phyloP scores from a whole-genome alignment of 208 protist species.

The Porcisia hertigi region DNA sequence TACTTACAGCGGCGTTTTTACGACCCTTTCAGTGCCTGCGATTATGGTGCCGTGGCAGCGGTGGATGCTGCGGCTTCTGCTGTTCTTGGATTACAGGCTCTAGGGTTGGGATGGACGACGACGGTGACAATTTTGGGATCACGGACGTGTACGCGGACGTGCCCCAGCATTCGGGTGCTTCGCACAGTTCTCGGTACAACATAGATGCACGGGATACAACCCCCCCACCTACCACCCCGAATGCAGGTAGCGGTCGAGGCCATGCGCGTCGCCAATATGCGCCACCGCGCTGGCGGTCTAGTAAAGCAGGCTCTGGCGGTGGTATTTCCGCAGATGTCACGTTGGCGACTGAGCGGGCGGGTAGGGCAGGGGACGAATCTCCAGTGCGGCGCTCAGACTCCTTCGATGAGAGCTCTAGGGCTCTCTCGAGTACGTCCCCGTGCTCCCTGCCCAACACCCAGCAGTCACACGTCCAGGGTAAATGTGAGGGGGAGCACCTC shows the following conservation, averaged over 20 bases:
- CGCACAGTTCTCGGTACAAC: not conserved
- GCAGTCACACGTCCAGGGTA: not conserved
- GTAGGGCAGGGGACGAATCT: not conserved
- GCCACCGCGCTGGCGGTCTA: conserved; percentile 19
- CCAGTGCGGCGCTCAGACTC: conserved; percentile 2
- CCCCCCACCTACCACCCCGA: not conserved
- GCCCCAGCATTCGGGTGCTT: conserved; percentile 3
- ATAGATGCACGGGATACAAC: not conserved
- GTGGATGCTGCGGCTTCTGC: not conserved
- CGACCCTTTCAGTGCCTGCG: conserved; percentile 25
- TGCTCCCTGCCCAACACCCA: conserved; percentile 13
- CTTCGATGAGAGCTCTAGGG: conserved; percentile 14
- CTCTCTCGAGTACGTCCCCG: conserved; percentile 22
- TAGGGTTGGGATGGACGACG: not conserved
- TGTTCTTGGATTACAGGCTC: not conserved
- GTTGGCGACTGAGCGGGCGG: not conserved
- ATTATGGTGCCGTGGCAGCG: conserved; percentile 6
- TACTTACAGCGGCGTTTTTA: not conserved
- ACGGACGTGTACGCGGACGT: conserved; percentile 1
- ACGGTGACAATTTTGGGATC: not conserved
- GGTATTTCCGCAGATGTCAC: not conserved
- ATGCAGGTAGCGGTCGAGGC: not conserved
- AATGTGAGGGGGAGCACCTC: conserved; percentile 27
- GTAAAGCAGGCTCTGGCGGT: not conserved
- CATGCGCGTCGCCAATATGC: conserved; percentile 22